Evolutionary conservation across 371 early-diverging fungal species (phyloP).

Genomic region (Catenaria anguillulae): DNA sequence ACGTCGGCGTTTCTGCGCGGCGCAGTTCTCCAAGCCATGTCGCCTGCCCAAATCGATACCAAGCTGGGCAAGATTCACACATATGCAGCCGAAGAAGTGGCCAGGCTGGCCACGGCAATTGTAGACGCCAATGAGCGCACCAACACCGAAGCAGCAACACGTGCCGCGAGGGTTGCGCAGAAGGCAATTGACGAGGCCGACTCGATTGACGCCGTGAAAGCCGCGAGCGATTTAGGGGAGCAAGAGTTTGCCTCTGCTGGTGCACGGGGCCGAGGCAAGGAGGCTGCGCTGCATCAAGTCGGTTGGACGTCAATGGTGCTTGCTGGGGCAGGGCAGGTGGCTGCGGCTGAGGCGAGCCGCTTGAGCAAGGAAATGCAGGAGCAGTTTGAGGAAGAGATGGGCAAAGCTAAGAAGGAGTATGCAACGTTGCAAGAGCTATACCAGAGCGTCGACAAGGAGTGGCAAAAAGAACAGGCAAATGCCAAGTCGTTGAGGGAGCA

Average conservation of each 20-base stretch:
- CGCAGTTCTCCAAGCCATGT: not conserved
- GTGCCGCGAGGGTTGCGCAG: not conserved
- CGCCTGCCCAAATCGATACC: not conserved
- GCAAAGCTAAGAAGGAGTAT: not conserved
- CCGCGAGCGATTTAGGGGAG: not conserved
- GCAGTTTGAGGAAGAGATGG: not conserved
- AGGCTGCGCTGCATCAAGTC: not conserved
- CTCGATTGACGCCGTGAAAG: not conserved
- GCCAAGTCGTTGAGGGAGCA: not conserved
- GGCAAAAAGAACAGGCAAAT: conserved; percentile 3
- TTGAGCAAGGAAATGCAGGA: not conserved
- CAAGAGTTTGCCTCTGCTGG: too few relatives aligned
- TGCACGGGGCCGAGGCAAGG: too few relatives aligned
- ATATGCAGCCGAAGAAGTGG: not conserved
- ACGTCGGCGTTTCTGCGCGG: not conserved
- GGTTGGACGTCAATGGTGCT: not conserved
- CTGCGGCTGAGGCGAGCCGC: not conserved
- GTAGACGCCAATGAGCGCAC: not conserved
- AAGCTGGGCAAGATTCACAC: not conserved
- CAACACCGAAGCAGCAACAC: not conserved
- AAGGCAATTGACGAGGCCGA: not conserved
- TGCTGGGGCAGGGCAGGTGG: not conserved
- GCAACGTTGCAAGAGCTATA: not conserved
- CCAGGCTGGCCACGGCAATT: not conserved
- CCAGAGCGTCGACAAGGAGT: conserved; percentile 6